These are phyloP conservation scores for Protomyces inundatus DNA, from an alignment of 1,139 yeast genomes.

Conservation along the genomic window DNA sequence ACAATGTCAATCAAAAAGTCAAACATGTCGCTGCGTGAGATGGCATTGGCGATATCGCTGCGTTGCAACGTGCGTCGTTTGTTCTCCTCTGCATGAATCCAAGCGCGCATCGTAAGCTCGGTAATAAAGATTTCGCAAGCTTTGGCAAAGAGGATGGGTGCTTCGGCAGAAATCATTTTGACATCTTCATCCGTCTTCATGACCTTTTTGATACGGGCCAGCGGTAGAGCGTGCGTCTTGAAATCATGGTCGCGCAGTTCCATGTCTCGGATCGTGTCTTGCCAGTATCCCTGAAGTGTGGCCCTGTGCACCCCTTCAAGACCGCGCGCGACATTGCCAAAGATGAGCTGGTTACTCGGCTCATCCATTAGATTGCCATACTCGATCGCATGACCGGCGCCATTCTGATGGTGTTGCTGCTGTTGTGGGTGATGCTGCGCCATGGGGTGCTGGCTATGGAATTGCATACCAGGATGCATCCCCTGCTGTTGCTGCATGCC, in stretches of 20 bases:
- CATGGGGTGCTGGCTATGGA: not conserved
- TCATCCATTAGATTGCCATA: not conserved
- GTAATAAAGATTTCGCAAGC: slow-evolving; percentile 97
- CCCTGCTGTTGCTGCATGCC: not conserved
- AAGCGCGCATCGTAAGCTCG: slow-evolving; percentile 94
- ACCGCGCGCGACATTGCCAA: slow-evolving; percentile 92
- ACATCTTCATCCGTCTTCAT: slow-evolving; percentile 99
- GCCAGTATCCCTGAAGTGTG: slow-evolving; percentile 95
- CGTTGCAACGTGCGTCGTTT: slow-evolving; percentile 89
- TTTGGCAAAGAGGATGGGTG: slow-evolving; percentile 92
- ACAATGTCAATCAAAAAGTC: slow-evolving; percentile 93
- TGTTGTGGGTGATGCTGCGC: not conserved
- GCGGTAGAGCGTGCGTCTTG: slow-evolving; percentile 86
- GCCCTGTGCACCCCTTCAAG: slow-evolving; percentile 74
- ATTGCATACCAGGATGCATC: too few species aligned
- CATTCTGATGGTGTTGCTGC: not conserved
- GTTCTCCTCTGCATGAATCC: slow-evolving; percentile 97
- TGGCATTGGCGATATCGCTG: slow-evolving; percentile 90
- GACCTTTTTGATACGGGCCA: slow-evolving; percentile 85
- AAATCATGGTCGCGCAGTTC: slow-evolving; percentile 89
- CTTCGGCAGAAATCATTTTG: slow-evolving; percentile 95
- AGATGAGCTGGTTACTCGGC: slow-evolving; percentile 36
- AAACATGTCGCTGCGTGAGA: slow-evolving; percentile 93
- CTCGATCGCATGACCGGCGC: not conserved
- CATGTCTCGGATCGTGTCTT: slow-evolving; percentile 81